Evolutionary conservation across 2,329 filamentous ascomycete genomes (phyloP).

Genomic region (Aureobasidium zeae): DNA sequence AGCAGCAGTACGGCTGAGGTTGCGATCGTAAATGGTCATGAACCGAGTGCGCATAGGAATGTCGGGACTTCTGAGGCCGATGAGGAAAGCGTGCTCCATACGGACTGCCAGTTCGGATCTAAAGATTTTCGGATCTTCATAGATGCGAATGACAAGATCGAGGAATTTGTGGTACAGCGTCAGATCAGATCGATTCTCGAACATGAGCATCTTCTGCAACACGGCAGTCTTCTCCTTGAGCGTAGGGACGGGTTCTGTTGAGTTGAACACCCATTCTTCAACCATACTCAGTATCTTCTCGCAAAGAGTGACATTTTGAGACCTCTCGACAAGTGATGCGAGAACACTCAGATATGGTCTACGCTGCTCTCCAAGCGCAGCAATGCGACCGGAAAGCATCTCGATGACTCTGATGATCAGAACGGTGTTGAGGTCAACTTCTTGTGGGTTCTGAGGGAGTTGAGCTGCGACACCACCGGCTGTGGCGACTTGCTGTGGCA

Average conservation of each 20-base stretch:
- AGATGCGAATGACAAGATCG: conserved; percentile 92
- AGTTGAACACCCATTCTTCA: conserved; percentile 91
- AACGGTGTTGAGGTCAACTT: conserved; percentile 79
- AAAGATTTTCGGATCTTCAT: conserved; percentile 93
- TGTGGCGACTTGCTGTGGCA: conserved; percentile 46
- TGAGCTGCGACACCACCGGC: conserved; percentile 34
- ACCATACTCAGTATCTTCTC: conserved; percentile 91
- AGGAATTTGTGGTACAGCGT: conserved; percentile 88
- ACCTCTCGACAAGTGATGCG: conserved; percentile 91
- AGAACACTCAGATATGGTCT: conserved; percentile 91
- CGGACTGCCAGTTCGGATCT: conserved; percentile 91
- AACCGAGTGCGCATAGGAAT: conserved; percentile 96
- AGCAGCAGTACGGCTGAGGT: conserved; percentile 83
- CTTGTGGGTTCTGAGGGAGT: conserved; percentile 58
- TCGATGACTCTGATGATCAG: conserved; percentile 94
- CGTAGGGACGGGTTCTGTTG: conserved; percentile 89
- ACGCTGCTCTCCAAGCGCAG: conserved; percentile 79
- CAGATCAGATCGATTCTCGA: conserved; percentile 74
- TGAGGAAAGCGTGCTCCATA: conserved; percentile 95
- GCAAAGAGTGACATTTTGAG: conserved; percentile 75
- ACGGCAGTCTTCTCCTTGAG: conserved; percentile 98
- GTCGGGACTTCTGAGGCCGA: conserved; percentile 85
- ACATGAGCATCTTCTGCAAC: conserved; percentile 96
- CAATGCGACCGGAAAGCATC: conserved; percentile 84
- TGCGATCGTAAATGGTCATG: conserved; percentile 91